Evolutionary conservation across 306 rosid species (phyloP), one percentile per base, ranked within the genome.

Genomic region (Mimosa bimucronata): DNA sequence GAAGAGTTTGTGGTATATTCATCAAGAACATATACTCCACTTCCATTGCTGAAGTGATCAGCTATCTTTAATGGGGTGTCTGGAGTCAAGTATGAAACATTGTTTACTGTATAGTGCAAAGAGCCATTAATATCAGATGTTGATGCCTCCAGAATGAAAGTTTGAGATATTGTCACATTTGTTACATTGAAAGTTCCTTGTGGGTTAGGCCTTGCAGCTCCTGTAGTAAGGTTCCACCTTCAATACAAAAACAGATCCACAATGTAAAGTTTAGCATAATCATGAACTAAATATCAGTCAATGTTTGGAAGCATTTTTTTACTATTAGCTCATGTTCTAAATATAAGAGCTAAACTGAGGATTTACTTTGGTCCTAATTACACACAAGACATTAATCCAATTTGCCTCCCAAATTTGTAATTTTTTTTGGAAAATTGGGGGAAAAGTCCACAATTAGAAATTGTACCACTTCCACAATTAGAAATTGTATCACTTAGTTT

Each of bases 191-290:
- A 94, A 8, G 91, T 80, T 79, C 97, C 97, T 76, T 94, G 97
- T 37, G 97, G 97, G 40, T 91, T 91, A 72, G 91, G 97, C 88
- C 97, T 90, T 60, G 97, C 98, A 74, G 95, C 97, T 77, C 95
- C 97, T 6, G 95, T 19, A 4, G 92, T 94, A 75, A 91, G 37
- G 85, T 94, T 94, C 97, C 95, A 94, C 87, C 97, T 94, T 69
- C 74, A 69, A 69, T 13, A 6, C 34, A 69, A 42, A 42, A 69
- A 41, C 28, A 42, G 11, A 66, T 23, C 46, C 46, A 19, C 60
- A 34, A 37, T 19, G 71, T 67, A 9, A 57, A 23, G 9, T 62
- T 28, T 29, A 29, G 21, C 19, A 29, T 30, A 0, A 15, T 15
- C 40, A 25, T 62, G 68, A 4, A 62, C 68, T 6, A 18, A 62